Evolutionary conservation across 1,284 basidiomycete genomes (phyloP).

Genomic region (Leccinum pachyderme): DNA sequence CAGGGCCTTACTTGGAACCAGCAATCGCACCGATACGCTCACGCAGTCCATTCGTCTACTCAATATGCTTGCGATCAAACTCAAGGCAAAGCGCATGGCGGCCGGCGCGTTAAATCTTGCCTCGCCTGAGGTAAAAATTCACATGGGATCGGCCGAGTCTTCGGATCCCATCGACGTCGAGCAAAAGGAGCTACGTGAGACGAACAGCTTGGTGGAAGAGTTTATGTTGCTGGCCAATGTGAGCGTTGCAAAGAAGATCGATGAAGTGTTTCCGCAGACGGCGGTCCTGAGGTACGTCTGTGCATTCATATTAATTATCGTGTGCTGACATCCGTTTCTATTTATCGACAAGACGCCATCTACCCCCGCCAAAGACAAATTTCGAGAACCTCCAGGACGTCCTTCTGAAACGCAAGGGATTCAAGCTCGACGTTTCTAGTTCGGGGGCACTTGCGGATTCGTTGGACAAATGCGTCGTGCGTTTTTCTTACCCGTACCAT

Average conservation of each 20-base stretch:
- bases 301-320: background rate
- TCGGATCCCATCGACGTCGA: slow-evolving; percentile 97
- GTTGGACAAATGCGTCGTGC: slow-evolving; percentile 83
- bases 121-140: slow-evolving; percentile 96
- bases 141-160: slow-evolving; percentile 89
- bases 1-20: too few relatives aligned
- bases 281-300: slow-evolving; percentile 78
- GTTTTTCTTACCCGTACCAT: slow-evolving; percentile 30
- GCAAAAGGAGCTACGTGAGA: slow-evolving; percentile 91
- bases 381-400: slow-evolving; percentile 98
- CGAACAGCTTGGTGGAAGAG: slow-evolving; percentile 97
- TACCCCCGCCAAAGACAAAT: slow-evolving; percentile 90
- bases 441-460: slow-evolving; percentile 90
- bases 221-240: slow-evolving; percentile 99
- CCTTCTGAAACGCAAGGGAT: slow-evolving; percentile 79
- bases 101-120: slow-evolving; percentile 90
- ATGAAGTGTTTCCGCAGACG: slow-evolving; percentile 94
- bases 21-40: slow-evolving; percentile 25
- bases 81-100: slow-evolving; percentile 86
- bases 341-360: slow-evolving; percentile 65
- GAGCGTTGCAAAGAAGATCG: slow-evolving; percentile 88
- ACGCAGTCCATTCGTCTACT: slow-evolving; percentile 77
- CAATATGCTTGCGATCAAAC: slow-evolving; percentile 84
- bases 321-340: background rate
- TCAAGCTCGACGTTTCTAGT: slow-evolving; percentile 89